Base-by-base conservation (phyloP, 345 rosid species). In the Pseudoturritis turrita region DNA sequence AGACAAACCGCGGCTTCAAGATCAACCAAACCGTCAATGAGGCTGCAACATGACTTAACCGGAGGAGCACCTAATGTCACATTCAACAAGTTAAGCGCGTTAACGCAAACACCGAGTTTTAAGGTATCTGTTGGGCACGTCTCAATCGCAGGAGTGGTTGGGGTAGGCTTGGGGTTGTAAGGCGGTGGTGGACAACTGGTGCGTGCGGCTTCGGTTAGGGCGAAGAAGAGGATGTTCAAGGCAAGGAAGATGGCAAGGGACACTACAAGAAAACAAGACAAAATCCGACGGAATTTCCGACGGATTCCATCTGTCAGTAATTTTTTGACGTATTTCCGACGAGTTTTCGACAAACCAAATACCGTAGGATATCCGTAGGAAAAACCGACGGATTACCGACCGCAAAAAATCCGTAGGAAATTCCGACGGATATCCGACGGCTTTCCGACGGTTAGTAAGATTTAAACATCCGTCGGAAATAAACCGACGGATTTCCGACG, bases 1-100 rank as follows among this genome's bases (percentile, higher is more conserved):
- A 86, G 88, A 83, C 88, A 84, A 39, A 79, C 70, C 1, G 86
- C 84, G n/a, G 83, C 86, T 57, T 86, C 88, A 40, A 84, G 74
- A 45, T 75, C 90, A 1, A 17, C 80, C 51, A 86, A 79, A 15
- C 81, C 82, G 5, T 62, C 23, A 22, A 86, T 57, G 29, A 81
- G 77, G 23, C 81, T 12, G 25, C 88, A 86, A 62, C 88, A 82
- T 0, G 81, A 74, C 23, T 47, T 21, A 33, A 68, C 79, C 2
- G 88, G 85, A 17, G 88, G 86, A 7, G 26, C 21, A 36, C 80
- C 86, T 41, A 80, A 12, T 13, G 76, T 74, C n/a, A 75, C 26
- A 59, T 82, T 82, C 19, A 82, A 50, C 47, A 82, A 55, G 51
- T 66, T 68, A 31, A 84, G 77, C 14, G 80, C 73, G 1, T 78